A percentile compares a stretch with the other conserved stretches of the same genome.
Conservation (phyloP, 805 yeast genomes). For the Pichia nakasei region DNA sequence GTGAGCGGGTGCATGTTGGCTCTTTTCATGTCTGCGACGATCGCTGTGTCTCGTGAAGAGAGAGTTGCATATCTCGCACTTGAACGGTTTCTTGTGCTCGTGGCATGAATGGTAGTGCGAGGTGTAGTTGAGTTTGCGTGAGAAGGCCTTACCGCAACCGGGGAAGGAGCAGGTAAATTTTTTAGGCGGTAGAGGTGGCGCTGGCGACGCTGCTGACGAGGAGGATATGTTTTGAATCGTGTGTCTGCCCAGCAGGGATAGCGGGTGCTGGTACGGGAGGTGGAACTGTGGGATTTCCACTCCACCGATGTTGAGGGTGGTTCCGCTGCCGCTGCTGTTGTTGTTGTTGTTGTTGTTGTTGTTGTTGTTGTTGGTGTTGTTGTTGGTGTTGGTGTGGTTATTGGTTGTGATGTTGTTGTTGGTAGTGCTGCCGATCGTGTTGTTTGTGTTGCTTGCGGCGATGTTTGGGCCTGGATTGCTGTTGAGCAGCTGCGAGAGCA, state of each 20-base stretch:
- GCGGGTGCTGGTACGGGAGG: too few relatives aligned
- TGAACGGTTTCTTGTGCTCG: constrained; percentile 27
- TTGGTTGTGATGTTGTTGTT: not conserved
- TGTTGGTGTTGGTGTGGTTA: not conserved
- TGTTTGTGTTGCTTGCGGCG: too few relatives aligned
- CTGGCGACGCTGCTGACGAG: too few relatives aligned
- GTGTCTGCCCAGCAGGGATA: too few relatives aligned
- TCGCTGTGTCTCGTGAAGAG: constrained; percentile 29
- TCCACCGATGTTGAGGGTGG: not conserved
- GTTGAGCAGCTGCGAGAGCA: too few relatives aligned
- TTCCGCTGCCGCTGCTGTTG: not conserved
- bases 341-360: not conserved
- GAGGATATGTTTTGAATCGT: too few relatives aligned
- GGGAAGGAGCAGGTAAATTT: constrained; percentile 20
- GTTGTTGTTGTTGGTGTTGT: not conserved
- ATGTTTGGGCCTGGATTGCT: too few relatives aligned
- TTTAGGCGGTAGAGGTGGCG: not conserved
- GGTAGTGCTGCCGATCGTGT: too few relatives aligned
- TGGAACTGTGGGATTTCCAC: not conserved
- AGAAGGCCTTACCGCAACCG: constrained; percentile 24
- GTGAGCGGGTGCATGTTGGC: constrained; percentile 22
- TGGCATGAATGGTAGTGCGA: constrained; percentile 28
- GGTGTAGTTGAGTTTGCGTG: constrained; percentile 27
- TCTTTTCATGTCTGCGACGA: constrained; percentile 27
- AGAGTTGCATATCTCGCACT: constrained; percentile 23